Evolutionary conservation across 352 stramenopile species (phyloP).

Genomic region (Elongisporangium anandrum): DNA sequence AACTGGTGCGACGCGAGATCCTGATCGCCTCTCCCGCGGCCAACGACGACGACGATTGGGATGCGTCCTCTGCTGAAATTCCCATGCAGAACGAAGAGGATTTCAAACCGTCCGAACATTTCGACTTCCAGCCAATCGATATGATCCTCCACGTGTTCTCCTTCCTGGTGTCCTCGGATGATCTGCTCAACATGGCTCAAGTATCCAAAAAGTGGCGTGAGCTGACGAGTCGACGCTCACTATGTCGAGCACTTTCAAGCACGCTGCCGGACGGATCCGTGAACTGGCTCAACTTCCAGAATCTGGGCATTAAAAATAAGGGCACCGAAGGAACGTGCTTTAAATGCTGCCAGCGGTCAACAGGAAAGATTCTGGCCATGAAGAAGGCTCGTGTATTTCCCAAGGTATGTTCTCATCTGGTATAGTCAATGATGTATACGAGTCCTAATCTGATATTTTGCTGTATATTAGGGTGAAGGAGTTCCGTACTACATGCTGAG

Average conservation of each 20-base stretch:
- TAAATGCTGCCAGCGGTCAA: constrained; percentile 82
- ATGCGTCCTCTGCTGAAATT: constrained; percentile 27
- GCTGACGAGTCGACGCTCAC: constrained; percentile 59
- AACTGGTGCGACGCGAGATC: constrained; percentile 81
- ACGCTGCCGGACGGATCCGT: constrained; percentile 69
- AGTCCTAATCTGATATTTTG: constrained; percentile 2
- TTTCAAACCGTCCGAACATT: constrained; percentile 53
- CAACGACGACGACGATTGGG: constrained; percentile 78
- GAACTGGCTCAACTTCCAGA: constrained; percentile 87
- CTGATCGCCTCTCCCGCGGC: constrained; percentile 75
- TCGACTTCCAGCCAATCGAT: constrained; percentile 82
- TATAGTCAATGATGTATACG: background rate
- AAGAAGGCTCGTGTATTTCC: constrained; percentile 87
- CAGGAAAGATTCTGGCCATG: constrained; percentile 84
- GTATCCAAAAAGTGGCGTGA: constrained; percentile 81
- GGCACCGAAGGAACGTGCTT: constrained; percentile 87
- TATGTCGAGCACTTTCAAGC: constrained; percentile 66
- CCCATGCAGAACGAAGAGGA: constrained; percentile 30
- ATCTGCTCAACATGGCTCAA: constrained; percentile 65
- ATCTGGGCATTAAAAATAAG: constrained; percentile 88
- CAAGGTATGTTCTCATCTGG: constrained; percentile 34
- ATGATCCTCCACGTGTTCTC: constrained; percentile 88
- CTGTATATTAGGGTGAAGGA: constrained; percentile 66
- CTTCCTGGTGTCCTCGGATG: constrained; percentile 71
- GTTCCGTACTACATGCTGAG: constrained; percentile 93